These are phyloP conservation scores for Amanita subjunquillea DNA, from an alignment of 768 basidiomycete genomes.

Conservation along the genomic window DNA sequence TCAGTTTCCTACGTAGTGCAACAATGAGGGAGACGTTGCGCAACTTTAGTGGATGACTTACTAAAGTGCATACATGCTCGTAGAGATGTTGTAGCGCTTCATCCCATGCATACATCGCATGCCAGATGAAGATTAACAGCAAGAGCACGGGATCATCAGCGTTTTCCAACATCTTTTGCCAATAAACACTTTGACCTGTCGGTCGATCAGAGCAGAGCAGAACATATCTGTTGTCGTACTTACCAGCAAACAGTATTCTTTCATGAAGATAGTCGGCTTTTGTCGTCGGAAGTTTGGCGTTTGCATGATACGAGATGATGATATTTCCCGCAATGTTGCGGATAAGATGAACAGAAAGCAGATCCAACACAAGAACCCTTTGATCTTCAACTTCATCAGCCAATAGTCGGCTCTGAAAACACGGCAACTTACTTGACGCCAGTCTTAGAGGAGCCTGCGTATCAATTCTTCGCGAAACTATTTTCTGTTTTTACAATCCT, in stretches of 20 bases:
- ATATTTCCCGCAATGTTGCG: conserved; percentile 33
- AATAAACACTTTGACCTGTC: conserved; percentile 34
- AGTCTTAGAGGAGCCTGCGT: conserved; percentile 26
- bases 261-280: conserved; percentile 32
- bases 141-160: conserved; percentile 46
- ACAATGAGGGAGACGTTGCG: neutral
- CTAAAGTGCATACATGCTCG: conserved; percentile 36
- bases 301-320: conserved; percentile 40
- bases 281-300: conserved; percentile 24
- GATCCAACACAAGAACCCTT: conserved; percentile 31
- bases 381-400: conserved; percentile 10
- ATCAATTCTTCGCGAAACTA: conserved; percentile 18
- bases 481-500: neutral
- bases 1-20: conserved; percentile 30
- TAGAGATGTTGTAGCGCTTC: conserved; percentile 46
- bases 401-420: neutral
- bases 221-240: neutral
- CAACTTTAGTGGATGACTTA: conserved; percentile 14
- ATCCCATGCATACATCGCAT: conserved; percentile 55
- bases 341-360: conserved; percentile 38
- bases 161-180: conserved; percentile 29
- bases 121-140: conserved; percentile 45
- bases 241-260: conserved; percentile 37
- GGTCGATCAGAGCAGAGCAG: neutral
- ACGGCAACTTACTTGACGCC: neutral